Percentiles rank a stretch among this genome's conserved stretches.
Evolutionary conservation across 441 rosid species (phyloP).

Genomic region (Corymbia calophylla): DNA sequence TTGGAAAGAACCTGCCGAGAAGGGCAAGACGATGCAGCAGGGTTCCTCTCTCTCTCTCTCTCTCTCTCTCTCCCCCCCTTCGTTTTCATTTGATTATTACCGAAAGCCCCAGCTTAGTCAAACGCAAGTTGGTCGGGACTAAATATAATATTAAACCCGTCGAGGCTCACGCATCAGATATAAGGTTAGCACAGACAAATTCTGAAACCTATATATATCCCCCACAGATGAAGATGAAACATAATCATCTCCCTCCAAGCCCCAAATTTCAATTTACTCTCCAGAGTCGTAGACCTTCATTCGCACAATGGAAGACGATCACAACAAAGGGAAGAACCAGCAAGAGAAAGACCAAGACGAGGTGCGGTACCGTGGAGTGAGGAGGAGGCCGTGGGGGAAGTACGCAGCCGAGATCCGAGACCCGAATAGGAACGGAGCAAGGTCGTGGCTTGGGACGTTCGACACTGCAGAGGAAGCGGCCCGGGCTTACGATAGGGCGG

Average conservation of each 20-base stretch:
- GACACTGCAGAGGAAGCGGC: conserved; percentile 58
- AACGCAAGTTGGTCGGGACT: conserved; percentile 2
- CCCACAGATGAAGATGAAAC: not conserved
- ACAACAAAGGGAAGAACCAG: conserved; percentile 13
- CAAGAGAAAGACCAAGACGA: conserved; percentile 23
- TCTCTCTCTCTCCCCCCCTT: not conserved
- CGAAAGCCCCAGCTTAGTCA: conserved; percentile 2
- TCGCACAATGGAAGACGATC: conserved; percentile 7
- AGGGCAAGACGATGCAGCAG: not conserved
- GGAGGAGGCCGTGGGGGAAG: conserved; percentile 70
- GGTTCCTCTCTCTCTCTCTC: not conserved
- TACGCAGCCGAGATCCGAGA: conserved; percentile 60
- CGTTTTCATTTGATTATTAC: not conserved
- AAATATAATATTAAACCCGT: not conserved
- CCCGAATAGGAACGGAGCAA: conserved; percentile 42
- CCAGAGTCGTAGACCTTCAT: not conserved
- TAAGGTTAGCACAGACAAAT: not conserved
- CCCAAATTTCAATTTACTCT: not conserved
- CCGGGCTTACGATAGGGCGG: conserved; percentile 58
- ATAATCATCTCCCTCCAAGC: not conserved
- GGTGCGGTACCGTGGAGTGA: conserved; percentile 43
- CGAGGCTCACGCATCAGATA: not conserved
- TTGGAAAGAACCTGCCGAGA: not conserved
- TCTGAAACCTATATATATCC: not conserved
- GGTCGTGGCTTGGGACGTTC: conserved; percentile 58